A percentile compares a stretch with the other conserved stretches of the same genome.
Conservation (phyloP, 1,284 basidiomycete genomes). For the Coriolopsis trogii region DNA sequence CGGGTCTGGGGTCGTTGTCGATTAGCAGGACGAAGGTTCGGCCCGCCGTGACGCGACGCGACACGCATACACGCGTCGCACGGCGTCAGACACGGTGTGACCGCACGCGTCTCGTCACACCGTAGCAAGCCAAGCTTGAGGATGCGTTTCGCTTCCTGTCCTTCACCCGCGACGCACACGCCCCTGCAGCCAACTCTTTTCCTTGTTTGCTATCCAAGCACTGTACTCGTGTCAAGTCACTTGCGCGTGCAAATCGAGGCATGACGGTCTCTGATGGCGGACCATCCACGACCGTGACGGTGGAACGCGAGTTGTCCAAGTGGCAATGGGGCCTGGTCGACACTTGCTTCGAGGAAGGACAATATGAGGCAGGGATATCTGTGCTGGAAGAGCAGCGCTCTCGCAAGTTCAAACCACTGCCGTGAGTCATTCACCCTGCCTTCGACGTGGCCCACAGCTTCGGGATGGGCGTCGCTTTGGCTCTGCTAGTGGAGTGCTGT, state of each 20-base stretch:
- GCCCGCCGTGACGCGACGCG: not conserved
- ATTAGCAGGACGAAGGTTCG: no score
- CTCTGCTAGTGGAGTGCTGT: no score
- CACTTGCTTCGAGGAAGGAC: constrained; percentile 71
- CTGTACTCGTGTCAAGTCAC: no score
- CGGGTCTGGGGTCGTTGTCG: no score
- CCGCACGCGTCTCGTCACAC: constrained; percentile 14
- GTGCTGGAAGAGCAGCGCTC: constrained; percentile 62
- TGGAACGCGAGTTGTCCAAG: constrained; percentile 54
- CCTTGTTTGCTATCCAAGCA: no score
- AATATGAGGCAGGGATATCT: constrained; percentile 65
- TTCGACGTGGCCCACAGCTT: no score
- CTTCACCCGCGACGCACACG: not conserved
- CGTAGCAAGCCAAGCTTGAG: not conserved
- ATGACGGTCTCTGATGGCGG: no score
- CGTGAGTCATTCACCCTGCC: constrained; percentile 41
- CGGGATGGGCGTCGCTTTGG: no score
- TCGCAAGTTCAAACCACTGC: constrained; percentile 51
- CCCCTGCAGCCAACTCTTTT: no score
- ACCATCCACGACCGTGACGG: not conserved
- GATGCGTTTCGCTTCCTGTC: not conserved
- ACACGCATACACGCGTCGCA: not conserved
- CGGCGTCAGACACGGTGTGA: constrained; percentile 13
- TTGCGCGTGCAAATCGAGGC: no score
- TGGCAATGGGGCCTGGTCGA: constrained; percentile 65